Evolutionary conservation across 2,329 filamentous ascomycete species (phyloP), one percentile per base, ranked within the genome.

Genomic region (Sporothrix luriei): DNA sequence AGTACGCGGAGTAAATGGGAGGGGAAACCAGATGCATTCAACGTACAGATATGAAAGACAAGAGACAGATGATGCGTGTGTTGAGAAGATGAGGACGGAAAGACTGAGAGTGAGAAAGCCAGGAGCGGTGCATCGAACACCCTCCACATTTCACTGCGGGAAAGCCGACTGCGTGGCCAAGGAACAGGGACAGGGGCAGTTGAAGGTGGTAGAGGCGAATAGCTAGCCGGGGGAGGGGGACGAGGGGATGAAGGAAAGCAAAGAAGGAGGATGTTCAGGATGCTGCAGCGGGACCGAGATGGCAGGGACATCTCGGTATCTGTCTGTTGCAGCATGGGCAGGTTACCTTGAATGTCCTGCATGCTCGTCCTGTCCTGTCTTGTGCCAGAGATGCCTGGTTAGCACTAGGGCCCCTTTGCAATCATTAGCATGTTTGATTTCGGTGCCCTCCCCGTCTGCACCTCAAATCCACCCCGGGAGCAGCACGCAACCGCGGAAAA

Each of bases 401-500:
- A 38, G 21, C 4, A 16, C 29, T 40, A 57, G 19, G 4, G 6
- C 4, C 43, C 62, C 62, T 65, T 65, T 38, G 43, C 46, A 51
- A 65, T 38, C 29, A 52, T 26, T 14, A 29, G 49, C 10, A n/a
- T 29, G 13, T 57, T 19, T 33, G 10, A 43, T 26, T 3, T 40
- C 10, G 43, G 33, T 46, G 61, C 59, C n/a, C 21, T 48, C 43
- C 51, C 24, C 16, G 46, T 24, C 21, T 55, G 48, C 73, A 74
- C 73, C 69, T 68, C 72, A 72, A 64, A 29, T 33, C 26, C 24
- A 13, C 29, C 46, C 62, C 24, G 19, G 26, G 61, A 46, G 52
- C 21, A 49, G 66, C 77, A 76, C 75, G 73, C 76, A 77, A 77
- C 79, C 78, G 78, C 75, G 78, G 79, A 79, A 77, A 74, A 78